phyloP scores from a whole-genome alignment of 495 filamentous ascomycete genomes.

The Choiromyces venosus region DNA sequence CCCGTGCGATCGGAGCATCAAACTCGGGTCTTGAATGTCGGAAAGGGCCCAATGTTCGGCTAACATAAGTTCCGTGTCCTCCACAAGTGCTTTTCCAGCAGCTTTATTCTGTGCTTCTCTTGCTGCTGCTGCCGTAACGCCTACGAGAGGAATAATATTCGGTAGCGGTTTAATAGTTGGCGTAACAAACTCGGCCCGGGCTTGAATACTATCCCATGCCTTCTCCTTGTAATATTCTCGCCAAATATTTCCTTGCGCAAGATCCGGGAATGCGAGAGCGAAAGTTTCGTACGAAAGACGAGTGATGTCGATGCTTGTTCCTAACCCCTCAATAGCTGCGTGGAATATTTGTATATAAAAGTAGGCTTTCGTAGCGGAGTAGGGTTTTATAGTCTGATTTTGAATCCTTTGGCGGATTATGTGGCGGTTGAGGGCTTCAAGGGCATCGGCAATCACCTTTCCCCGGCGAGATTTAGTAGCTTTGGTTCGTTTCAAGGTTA shows the following conservation, averaged over 20 bases:
- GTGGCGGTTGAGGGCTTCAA: conserved; percentile 16
- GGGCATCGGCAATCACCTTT: conserved; percentile 25
- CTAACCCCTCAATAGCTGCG: conserved; percentile 18
- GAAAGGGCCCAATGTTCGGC: conserved; percentile 19
- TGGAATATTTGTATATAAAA: conserved; percentile 28
- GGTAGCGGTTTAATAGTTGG: conserved; percentile 18
- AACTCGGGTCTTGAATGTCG: conserved; percentile 5
- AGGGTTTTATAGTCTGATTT: conserved; percentile 9
- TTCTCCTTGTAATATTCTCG: conserved; percentile 21
- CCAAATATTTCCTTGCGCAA: conserved; percentile 19
- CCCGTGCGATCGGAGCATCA: conserved; percentile 5
- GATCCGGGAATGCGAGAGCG: conserved; percentile 21
- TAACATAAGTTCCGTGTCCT: conserved; percentile 26
- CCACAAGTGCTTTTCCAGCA: background rate
- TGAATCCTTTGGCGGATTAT: conserved; percentile 18
- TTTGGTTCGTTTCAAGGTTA: conserved; percentile 14
- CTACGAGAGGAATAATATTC: conserved; percentile 14
- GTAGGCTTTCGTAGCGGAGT: conserved; percentile 31
- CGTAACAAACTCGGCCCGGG: conserved; percentile 23
- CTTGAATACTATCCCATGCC: conserved; percentile 29
- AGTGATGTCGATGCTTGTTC: conserved; percentile 19
- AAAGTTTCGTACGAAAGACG: conserved; percentile 22
- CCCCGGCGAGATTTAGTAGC: conserved; percentile 13
- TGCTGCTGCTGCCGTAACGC: conserved; percentile 7
- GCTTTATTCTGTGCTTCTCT: conserved; percentile 1